Percentiles rank a stretch among this genome's conserved stretches.
Conservation (phyloP, 192 early-diverging fungal species). For the Linnemannia zychae region DNA sequence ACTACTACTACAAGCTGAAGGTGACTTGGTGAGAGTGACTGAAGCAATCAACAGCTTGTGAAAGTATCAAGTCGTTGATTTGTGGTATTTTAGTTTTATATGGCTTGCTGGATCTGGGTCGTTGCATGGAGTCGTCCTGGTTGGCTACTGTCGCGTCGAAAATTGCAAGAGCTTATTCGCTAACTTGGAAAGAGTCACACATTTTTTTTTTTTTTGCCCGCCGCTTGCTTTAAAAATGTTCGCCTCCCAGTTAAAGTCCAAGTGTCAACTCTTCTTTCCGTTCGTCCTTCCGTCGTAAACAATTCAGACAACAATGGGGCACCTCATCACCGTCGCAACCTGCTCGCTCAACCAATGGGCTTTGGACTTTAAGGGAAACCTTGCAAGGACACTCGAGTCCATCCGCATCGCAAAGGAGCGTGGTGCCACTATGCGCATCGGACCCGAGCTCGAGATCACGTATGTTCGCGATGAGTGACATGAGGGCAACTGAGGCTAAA, state of each 20-base stretch:
- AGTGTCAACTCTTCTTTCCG: background rate
- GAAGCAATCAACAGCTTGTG: too few species aligned
- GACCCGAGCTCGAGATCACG: constrained; percentile 97
- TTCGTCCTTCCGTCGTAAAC: background rate
- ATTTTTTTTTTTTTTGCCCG: too few species aligned
- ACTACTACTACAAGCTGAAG: too few species aligned
- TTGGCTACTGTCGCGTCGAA: too few species aligned
- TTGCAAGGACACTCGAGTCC: constrained; percentile 85
- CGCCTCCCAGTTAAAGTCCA: background rate
- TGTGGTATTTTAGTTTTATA: too few species aligned
- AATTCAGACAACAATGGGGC: constrained; percentile 56
- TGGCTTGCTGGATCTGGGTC: too few species aligned
- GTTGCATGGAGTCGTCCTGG: too few species aligned
- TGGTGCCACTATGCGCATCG: constrained; percentile 88
- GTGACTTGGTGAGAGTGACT: too few species aligned
- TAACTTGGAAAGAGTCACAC: too few species aligned
- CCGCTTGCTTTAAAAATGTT: too few species aligned
- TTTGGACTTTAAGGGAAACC: constrained; percentile 96
- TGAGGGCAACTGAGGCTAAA: background rate
- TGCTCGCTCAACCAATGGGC: constrained; percentile 96
- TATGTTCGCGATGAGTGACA: constrained; percentile 43
- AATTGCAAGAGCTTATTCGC: too few species aligned
- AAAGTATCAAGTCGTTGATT: too few species aligned
- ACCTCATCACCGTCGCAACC: constrained; percentile 80
- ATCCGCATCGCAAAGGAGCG: constrained; percentile 85